Evolutionary conservation across 2,329 filamentous ascomycete genomes (phyloP), one percentile per base, ranked within the genome.

Genomic region (Penicillium brasilianum): DNA sequence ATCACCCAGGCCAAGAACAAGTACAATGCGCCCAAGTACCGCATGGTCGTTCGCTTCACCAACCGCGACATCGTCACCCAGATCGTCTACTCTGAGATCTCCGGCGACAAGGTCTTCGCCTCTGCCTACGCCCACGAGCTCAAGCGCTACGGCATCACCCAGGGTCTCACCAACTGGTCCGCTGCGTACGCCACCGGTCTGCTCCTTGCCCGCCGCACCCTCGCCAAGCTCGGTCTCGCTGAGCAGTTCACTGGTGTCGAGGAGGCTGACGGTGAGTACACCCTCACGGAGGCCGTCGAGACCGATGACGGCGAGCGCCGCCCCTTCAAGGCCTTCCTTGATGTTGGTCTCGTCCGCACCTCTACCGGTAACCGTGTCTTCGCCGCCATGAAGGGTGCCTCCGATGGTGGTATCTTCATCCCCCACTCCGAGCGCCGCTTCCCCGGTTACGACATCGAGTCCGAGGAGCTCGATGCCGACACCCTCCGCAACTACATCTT

Each of bases 1-100:
- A 95, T 98, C 87, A 93, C 92, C 86, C 95, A 99, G 88, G 95
- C 95, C 85, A 99, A 98, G 92, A 99, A 99, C 92, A 99, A 99
- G 91, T 99, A 98, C 91, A 96, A 96, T 85, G 91, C 95, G 69
- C 95, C 95, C 84, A 99, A 99, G 89, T 98, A 99, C 90, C 92
- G 95, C 80, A 90, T 99, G 79, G 95, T 99, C 72, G 92, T 99
- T 81, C 95, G 95, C 82, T 97, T 96, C 90, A 96, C 92, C 87
- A 96, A 98, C 90, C 92, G 93, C 84, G 94, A 99, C 88, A 96
- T 98, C 86, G 91, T 98, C 85, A 89, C 88, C 85, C 95, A 99
- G 87, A 95, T 99, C 81, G 88, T 99, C 81, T 90, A 87, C 80
- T 96, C 95, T 64, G 95, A 99, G 87, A 91, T 99, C 85, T 88